Base-by-base conservation (phyloP, 2,329 filamentous ascomycete species). In the Alternaria tenuissima region DNA sequence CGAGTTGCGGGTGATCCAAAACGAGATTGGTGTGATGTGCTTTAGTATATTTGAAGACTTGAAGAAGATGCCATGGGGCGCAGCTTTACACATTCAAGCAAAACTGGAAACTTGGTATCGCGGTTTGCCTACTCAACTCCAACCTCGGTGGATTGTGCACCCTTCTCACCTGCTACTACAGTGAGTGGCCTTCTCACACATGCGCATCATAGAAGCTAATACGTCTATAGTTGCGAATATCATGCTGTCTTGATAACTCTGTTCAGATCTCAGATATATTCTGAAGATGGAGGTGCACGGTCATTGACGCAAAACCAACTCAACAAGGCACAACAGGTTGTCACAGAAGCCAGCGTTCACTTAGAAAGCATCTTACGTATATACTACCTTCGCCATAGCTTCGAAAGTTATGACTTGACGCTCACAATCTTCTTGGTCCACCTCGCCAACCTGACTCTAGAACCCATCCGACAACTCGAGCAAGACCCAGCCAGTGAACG, bases 121-220 rank as follows among this genome's bases (percentile, higher is more conserved):
- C 28, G 34, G 8, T 30, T 47, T 66, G 32, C 55, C 58, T 22
- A 22, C 8, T n/a, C 26, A 38, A 22, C 54, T 66, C 3, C 32
- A 44, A 24, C 58, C 58, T 20, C 55, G 41, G 11, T 52, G 42
- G 14, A 55, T 66, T 14, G 52, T 62, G 5, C 52, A 55, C 44
- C 63, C 63, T 26, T 30, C 36, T 7, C 63, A 66, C 34, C 47
- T 66, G 12, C 39, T 64, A 38, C 39, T 66, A 32, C 63, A 66
- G 63, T 64, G 55, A 57, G 61, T 57, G 22, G 14, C 2, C 14
- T 5, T 18, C 22, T 12, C 44, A 28, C n/a, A 24, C 11, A 16
- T 16, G 2, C 20, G 12, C 22, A 20, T 11, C 11, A 30, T 32
- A 5, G 5, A 9, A 34, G 20, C 55, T 57, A 16, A 57, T 6